Evolutionary conservation across 805 yeast species (phyloP).

Genomic region (baker's yeast (Saccharomyces cerevisiae)): DNA sequence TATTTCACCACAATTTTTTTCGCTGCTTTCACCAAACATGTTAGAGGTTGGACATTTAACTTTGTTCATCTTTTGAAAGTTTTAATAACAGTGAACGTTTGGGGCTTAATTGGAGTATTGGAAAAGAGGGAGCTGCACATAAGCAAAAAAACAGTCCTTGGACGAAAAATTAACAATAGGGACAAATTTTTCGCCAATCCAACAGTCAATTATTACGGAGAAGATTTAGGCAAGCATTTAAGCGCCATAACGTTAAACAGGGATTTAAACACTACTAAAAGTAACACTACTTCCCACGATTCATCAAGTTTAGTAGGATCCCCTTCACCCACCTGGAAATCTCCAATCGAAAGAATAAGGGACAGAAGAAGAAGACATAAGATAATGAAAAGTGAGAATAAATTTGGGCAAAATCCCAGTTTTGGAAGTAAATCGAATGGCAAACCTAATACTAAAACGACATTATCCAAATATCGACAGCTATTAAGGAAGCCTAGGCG

Average conservation of each 20-base stretch:
- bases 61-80: slow-evolving; percentile 18
- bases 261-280: background rate
- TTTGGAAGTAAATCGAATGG: slow-evolving; percentile 2
- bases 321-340: slow-evolving; percentile 10
- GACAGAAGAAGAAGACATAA: slow-evolving; percentile 2
- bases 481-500: background rate
- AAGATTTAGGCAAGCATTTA: background rate
- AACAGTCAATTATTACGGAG: slow-evolving; percentile 10
- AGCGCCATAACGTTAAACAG: background rate
- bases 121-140: slow-evolving; percentile 22
- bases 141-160: slow-evolving; percentile 25
- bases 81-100: slow-evolving; percentile 25
- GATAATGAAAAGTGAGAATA: background rate
- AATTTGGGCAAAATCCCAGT: background rate
- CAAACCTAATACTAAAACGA: background rate
- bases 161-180: slow-evolving; percentile 24
- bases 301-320: background rate
- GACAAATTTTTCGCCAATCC: slow-evolving; percentile 26
- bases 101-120: slow-evolving; percentile 28
- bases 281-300: background rate
- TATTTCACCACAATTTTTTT: slow-evolving; percentile 14
- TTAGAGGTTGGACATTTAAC: slow-evolving; percentile 19
- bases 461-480: background rate
- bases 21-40: slow-evolving; percentile 2
- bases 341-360: slow-evolving; percentile 7